Evolutionary conservation across 805 yeast genomes (phyloP).

Genomic region (Cyberlindnera bimundalis): DNA sequence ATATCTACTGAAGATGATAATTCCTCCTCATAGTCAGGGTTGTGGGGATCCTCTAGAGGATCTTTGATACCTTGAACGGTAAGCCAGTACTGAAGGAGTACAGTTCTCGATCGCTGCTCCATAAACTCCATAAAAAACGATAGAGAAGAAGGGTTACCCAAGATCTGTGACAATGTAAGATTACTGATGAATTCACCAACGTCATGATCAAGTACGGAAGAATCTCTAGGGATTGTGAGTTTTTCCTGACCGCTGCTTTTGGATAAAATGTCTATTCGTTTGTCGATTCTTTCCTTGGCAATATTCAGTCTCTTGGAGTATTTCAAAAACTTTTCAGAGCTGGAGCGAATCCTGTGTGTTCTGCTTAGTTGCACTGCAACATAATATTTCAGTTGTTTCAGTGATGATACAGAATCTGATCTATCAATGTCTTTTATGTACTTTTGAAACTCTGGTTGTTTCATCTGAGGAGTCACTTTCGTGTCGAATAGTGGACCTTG

Average conservation of each 20-base stretch:
- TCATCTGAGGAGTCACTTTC: constrained; percentile 38
- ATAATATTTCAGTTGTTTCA: constrained; percentile 47
- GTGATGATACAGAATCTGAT: constrained; percentile 37
- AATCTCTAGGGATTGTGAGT: constrained; percentile 1
- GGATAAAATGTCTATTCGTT: constrained; percentile 27
- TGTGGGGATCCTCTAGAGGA: constrained; percentile 54
- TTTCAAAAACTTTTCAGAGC: constrained; percentile 24
- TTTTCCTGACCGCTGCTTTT: background rate
- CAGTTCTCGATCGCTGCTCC: constrained; percentile 45
- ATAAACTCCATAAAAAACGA: constrained; percentile 52
- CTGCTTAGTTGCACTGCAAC: constrained; percentile 46
- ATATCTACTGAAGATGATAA: constrained; percentile 35
- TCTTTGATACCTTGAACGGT: constrained; percentile 65
- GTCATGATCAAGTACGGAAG: constrained; percentile 14
- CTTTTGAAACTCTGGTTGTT: constrained; percentile 38
- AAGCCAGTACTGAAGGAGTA: constrained; percentile 59
- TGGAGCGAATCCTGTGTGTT: constrained; percentile 30
- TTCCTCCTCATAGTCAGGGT: constrained; percentile 29
- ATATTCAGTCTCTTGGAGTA: constrained; percentile 31
- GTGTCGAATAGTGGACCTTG: constrained; percentile 28
- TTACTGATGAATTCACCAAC: constrained; percentile 24
- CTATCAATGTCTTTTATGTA: constrained; percentile 35
- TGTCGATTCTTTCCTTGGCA: constrained; percentile 31
- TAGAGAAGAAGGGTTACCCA: constrained; percentile 45
- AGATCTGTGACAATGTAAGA: constrained; percentile 39